Conservation (phyloP, 768 basidiomycete genomes). For the Coprinopsis marcescibilis region DNA sequence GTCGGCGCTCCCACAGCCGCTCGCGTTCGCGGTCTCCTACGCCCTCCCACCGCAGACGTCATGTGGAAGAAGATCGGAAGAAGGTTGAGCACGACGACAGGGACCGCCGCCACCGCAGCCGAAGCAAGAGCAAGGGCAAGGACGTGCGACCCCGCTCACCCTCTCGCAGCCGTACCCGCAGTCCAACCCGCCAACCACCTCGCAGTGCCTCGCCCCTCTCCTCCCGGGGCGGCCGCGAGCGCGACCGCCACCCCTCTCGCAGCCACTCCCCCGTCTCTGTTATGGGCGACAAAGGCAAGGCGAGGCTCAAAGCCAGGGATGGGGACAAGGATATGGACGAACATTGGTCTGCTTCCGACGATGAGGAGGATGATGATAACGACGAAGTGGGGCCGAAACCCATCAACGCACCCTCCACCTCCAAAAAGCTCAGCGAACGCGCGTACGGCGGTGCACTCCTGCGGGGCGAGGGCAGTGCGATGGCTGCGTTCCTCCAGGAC, state of each 20-base stretch:
- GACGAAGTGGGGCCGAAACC: slow-evolving; percentile 81
- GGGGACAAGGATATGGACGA: not conserved
- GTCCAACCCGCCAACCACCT: slow-evolving; percentile 11
- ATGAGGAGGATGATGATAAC: slow-evolving; percentile 36
- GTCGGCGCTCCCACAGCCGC: slow-evolving; percentile 13
- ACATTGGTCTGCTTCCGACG: slow-evolving; percentile 17
- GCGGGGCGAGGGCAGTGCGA: slow-evolving; percentile 94
- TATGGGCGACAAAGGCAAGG: not conserved
- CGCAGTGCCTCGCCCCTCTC: slow-evolving; percentile 6
- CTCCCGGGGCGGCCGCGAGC: not conserved
- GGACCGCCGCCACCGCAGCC: slow-evolving; percentile 18
- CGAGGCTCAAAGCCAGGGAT: not conserved
- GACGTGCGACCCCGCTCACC: slow-evolving; percentile 25
- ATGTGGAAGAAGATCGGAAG: slow-evolving; percentile 19
- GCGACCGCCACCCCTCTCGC: not conserved
- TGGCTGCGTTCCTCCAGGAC: slow-evolving; percentile 94
- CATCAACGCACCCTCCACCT: slow-evolving; percentile 32
- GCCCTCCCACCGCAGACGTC: slow-evolving; percentile 16
- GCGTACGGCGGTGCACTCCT: slow-evolving; percentile 86
- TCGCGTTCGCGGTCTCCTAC: slow-evolving; percentile 19
- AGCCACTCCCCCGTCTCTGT: not conserved
- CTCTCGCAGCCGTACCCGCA: slow-evolving; percentile 5
- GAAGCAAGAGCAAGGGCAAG: slow-evolving; percentile 22
- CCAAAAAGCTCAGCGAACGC: slow-evolving; percentile 68
- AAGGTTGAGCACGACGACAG: not conserved